Evolutionary conservation across 208 protist genomes (phyloP), one percentile per base, ranked within the genome.

Genomic region (Crithidia fasciculata): DNA sequence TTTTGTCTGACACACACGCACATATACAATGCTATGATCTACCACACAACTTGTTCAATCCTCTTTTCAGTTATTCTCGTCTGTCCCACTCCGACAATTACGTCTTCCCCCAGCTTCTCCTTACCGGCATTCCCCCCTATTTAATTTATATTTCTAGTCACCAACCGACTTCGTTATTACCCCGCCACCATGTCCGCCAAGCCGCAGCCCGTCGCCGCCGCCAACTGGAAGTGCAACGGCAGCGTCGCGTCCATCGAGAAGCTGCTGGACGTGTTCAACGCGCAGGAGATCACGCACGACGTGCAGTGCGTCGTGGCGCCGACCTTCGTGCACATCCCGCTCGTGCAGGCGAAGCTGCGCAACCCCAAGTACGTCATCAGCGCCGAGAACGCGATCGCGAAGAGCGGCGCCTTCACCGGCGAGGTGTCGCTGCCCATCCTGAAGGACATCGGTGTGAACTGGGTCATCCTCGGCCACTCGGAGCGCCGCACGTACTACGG

Each of bases 391-490:
- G 87, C 85, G 69, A 95, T 95, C 76, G 78, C 78, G 41, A 94
- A 87, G 80, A 87, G 78, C 76, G 94, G 94, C 65, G 96, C 94
- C 52, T 97, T 90, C 83, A 98, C 94, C 2, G 96, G 96, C 16
- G 93, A 97, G 71, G 81, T 97, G 7, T 86, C 83, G 12, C 83
- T 95, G 43, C 82, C 86, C 7, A 98, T 99, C 85, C 69, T 99
- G 37, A 94, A 94, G 72, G 98, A 99, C 71, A 65, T 95, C 12
- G 94, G 92, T 62, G 57, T 98, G 47, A 69, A 98, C 40, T 99
- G 91, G 90, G 82, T 98, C 44, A 98, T 99, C 53, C 63, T 99
- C 37, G 99, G 99, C 63, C 99, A 99, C 89, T 98, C 90, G 76
- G 99, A 99, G 88, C 91, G 99, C 45, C 90, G 99, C 69, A 76